Conservation (phyloP, 208 protist genomes). For the Naegleria gruberi region DNA sequence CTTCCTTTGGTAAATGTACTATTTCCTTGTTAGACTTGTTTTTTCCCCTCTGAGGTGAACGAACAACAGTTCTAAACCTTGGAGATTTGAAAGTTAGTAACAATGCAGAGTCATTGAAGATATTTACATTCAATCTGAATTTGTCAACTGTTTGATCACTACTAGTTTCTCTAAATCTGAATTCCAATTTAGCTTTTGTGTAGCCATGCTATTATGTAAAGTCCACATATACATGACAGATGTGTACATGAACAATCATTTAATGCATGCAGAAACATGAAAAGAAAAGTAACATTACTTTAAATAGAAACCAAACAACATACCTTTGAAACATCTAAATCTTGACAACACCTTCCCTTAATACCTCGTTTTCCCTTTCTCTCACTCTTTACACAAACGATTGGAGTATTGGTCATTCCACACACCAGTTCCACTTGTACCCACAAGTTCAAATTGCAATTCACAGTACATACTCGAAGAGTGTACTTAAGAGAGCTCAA, state of each 20-base stretch:
- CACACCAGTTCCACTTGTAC: not conserved
- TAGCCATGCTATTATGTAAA: conserved; percentile 2
- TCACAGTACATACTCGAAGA: not conserved
- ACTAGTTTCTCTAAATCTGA: not conserved
- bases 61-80: not conserved
- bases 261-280: no score
- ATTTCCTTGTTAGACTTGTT: not conserved
- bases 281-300: not conserved
- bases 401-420: not conserved
- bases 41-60: not conserved
- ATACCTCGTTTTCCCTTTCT: not conserved
- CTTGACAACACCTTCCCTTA: not conserved
- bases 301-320: not conserved
- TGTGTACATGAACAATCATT: no score
- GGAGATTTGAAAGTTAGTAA: not conserved
- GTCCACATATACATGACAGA: no score
- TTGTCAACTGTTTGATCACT: not conserved
- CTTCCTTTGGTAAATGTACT: no score
- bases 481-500: not conserved
- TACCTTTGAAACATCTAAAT: not conserved
- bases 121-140: not conserved
- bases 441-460: not conserved
- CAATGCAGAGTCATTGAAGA: not conserved
- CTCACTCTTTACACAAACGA: not conserved
- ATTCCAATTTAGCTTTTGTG: not conserved